Evolutionary conservation across 352 stramenopile species (phyloP).

Genomic region (Peronosclerospora sorghi): DNA sequence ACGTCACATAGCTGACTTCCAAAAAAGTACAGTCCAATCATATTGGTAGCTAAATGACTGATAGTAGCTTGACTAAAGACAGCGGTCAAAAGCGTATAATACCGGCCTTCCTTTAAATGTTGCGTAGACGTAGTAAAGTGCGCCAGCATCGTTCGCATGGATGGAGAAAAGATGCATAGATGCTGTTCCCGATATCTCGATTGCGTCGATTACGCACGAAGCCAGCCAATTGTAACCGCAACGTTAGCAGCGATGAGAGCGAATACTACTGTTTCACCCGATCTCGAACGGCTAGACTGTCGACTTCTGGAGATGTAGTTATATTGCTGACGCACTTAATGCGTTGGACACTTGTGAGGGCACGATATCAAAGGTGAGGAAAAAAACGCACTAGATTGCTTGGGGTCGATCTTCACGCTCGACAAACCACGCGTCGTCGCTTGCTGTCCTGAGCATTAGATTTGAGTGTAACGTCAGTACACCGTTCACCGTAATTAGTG

Average conservation of each 20-base stretch:
- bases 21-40: conserved; percentile 73
- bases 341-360: conserved; percentile 1
- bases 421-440: conserved; percentile 6
- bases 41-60: conserved; percentile 56
- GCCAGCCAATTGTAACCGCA: conserved; percentile 48
- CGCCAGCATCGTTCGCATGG: conserved; percentile 46
- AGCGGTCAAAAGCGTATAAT: conserved; percentile 65
- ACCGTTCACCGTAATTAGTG: no score
- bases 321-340: conserved; percentile 17
- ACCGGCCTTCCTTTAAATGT: conserved; percentile 44
- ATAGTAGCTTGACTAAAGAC: conserved; percentile 60
- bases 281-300: conserved; percentile 12
- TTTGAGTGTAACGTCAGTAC: no score
- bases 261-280: conserved; percentile 33
- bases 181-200: conserved; percentile 17
- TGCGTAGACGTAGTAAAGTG: conserved; percentile 68
- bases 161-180: conserved; percentile 16
- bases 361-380: conserved; percentile 2
- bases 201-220: conserved; percentile 32
- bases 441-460: conserved; percentile 11
- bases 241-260: conserved; percentile 46
- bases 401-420: not conserved
- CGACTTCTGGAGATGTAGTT: conserved; percentile 16
- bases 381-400: conserved; percentile 3
- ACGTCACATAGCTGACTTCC: conserved; percentile 57